Conservation (phyloP, 148 eudicot genomes). For the Vaccinium corymbosum region DNA sequence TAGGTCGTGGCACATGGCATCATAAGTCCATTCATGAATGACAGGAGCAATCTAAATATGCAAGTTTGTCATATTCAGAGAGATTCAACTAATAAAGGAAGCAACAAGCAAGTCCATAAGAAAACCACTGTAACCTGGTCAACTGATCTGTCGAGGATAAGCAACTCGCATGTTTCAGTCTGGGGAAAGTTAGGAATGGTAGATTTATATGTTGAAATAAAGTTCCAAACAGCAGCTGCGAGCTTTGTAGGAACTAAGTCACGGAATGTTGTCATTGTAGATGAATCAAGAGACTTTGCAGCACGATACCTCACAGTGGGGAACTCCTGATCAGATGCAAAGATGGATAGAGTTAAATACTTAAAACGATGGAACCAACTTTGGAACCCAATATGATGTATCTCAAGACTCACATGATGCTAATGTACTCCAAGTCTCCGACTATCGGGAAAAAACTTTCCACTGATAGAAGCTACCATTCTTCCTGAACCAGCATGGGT, state of each 20-base stretch:
- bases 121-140: constrained; percentile 58
- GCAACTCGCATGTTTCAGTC: constrained; percentile 87
- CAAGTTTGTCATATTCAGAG: constrained; percentile 14
- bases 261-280: constrained; percentile 29
- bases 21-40: constrained; percentile 99
- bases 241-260: constrained; percentile 74
- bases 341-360: constrained; percentile 19
- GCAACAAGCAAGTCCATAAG: background rate
- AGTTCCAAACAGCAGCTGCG: constrained; percentile 75
- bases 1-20: constrained; percentile 97
- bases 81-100: constrained; percentile 18
- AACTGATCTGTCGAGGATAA: constrained; percentile 87
- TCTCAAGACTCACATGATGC: background rate
- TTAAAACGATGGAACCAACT: background rate
- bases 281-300: constrained; percentile 44
- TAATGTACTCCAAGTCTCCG: background rate
- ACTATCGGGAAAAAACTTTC: background rate
- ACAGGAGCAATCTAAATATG: constrained; percentile 81
- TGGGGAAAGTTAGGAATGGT: constrained; percentile 75
- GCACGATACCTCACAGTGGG: constrained; percentile 79
- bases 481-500: background rate
- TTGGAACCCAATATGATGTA: background rate
- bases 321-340: constrained; percentile 53
- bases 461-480: background rate
- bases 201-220: constrained; percentile 56